Evolutionary conservation across 2,329 filamentous ascomycete genomes (phyloP), one percentile per base, ranked within the genome.

Genomic region (Cytospora schulzeri): DNA sequence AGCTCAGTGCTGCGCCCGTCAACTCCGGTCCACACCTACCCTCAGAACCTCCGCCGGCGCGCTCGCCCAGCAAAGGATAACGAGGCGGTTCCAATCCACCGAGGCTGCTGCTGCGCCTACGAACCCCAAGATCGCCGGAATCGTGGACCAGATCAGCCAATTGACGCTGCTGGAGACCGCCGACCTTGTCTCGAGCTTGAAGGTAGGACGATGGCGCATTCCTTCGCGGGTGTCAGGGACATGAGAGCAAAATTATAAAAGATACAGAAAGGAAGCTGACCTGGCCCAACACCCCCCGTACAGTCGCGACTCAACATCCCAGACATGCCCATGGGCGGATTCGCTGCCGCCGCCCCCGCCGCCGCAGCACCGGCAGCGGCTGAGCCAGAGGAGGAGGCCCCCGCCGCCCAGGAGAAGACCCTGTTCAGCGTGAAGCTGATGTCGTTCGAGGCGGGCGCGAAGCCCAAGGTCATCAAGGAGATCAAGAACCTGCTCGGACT

Each of bases 391-490:
- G 93, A 95, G 66, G 91, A 91, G 1, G 93, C 94, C 41, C 91
- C 92, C 3, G 91, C 90, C 48, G 89, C 93, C 71, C 92, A 95
- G 78, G 97, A 98, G 87, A 98, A 89, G 89, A 94, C 94, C 4
- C 86, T 99, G 68, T 99, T 99, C 86, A 97, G 91, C 77, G 80
- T 99, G 70, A 98, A 97, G 83, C 88, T 99, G 68, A 85, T 91
- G 78, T 90, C 90, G 41, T 96, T 98, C 77, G 96, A 99, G 60
- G 85, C 93, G 31, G 85, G 81, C 58, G 83, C 94, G 69, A 99
- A 99, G 85, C 93, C 96, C 73, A 99, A 99, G 90, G 84, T 99
- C 73, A 99, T 99, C 86, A 99, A 99, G 87, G 95, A 99, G 84
- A 86, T 99, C 83, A 99, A 99, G 88, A 89, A 88, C 74, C 85